Base-by-base conservation (phyloP, 257 asterid genomes). In the Jacaranda copaia region DNA sequence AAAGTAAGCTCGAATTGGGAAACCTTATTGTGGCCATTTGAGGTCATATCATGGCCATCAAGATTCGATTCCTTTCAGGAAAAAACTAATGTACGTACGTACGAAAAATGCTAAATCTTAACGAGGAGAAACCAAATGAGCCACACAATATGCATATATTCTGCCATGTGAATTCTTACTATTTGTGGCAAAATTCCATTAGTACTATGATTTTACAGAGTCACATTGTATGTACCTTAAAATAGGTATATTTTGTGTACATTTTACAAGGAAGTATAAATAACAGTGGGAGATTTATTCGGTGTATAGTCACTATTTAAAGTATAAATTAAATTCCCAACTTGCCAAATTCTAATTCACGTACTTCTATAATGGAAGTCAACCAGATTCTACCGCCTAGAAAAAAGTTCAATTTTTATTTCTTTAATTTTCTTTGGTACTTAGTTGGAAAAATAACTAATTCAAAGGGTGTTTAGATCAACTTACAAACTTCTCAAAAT, bases 151-250 rank as follows among this genome's bases (percentile, higher is more conserved):
- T 70, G 51, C 55, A 51, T 36, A 52, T 52, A 70, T 70, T 52
- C 64, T 55, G 75, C 61, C 71, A 74, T 62, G 76, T 56, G 55
- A 42, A 14, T 35, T 49, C n/a, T 35, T 14, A 68, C 70, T 16
- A 65, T 8, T 42, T 14, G 42, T 8, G 59, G 73, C 57, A 68
- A 68, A 9, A 45, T 18, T 45, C 13, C 46, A 40, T 8, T 18
- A 14, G 32, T 38, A 14, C 35, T 63, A 39, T 5, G 70, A 42
- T 39, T 65, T 63, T n/a, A 6, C 5, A 35, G 14, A 18, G 20
- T 57, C 16, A 46, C 19, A 15, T 25, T 19, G 20, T 11, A 68
- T 20, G 48, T 32, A 49, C 35, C 49, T 51, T 51, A 49, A 69
- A 69, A 67, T 15, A 19, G 11, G 18, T 13, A n/a, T 39, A 18